phyloP scores from a whole-genome alignment of 169 alveolate genomes.

The Babesia gibsoni region DNA sequence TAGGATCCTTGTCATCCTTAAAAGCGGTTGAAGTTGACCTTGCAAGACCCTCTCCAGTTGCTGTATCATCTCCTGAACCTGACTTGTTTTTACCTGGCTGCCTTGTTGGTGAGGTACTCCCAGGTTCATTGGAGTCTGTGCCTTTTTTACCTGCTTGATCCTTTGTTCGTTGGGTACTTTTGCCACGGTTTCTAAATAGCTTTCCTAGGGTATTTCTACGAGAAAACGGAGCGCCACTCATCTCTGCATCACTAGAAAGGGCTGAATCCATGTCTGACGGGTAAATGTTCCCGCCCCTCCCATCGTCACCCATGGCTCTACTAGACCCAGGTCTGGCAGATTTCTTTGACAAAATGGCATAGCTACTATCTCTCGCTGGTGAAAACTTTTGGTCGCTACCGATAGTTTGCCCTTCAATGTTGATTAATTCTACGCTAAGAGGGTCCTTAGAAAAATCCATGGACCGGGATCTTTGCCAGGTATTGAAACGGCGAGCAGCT shows the following conservation, averaged over 20 bases:
- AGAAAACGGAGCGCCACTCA: background rate
- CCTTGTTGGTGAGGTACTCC: background rate
- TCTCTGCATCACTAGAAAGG: slow-evolving; percentile 7
- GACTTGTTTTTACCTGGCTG: background rate
- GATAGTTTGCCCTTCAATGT: too few species aligned
- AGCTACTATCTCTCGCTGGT: too few species aligned
- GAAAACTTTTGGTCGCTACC: too few species aligned
- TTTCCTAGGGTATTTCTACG: background rate
- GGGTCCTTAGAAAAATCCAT: background rate
- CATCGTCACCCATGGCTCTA: too few species aligned
- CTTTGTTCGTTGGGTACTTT: slow-evolving; percentile 23
- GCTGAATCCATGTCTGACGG: slow-evolving; percentile 26
- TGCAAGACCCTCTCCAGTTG: background rate
- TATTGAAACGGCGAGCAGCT: background rate
- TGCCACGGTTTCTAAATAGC: slow-evolving; percentile 18
- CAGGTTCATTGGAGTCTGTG: background rate
- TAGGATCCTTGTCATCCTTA: background rate
- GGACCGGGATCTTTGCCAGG: background rate
- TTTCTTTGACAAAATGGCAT: too few species aligned
- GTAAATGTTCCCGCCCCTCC: too few species aligned
- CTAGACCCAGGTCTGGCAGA: too few species aligned
- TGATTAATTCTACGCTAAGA: too few species aligned
- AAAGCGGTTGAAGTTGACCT: background rate
- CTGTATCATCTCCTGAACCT: background rate
- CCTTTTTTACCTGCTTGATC: background rate